Evolutionary conservation across 441 rosid species (phyloP).

Genomic region (Kokia cookei): DNA sequence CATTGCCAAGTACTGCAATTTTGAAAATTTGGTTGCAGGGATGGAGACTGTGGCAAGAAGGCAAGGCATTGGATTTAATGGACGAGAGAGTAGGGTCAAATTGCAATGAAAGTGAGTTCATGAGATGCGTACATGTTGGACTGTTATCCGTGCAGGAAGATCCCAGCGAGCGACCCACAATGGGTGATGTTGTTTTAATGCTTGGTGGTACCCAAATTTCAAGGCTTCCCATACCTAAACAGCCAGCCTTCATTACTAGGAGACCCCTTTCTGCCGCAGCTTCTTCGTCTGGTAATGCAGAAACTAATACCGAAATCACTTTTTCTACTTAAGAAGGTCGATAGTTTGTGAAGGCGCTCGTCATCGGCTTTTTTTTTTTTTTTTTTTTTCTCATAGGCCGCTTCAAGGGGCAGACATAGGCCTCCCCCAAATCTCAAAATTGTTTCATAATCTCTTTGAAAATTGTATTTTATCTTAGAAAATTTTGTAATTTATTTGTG

Average conservation of each 20-base stretch:
- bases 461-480: no score
- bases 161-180: constrained; percentile 48
- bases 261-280: constrained; percentile 11
- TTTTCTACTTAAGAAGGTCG: constrained; percentile 2
- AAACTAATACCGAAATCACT: background rate
- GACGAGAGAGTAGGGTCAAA: constrained; percentile 19
- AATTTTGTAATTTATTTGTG: no score
- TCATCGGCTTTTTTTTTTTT: background rate
- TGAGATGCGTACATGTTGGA: constrained; percentile 49
- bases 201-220: constrained; percentile 35
- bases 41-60: constrained; percentile 66
- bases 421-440: no score
- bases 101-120: constrained; percentile 18
- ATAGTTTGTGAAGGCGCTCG: background rate
- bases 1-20: background rate
- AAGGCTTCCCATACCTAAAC: constrained; percentile 15
- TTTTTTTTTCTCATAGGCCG: no score
- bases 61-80: constrained; percentile 21
- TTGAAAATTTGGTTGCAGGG: constrained; percentile 27
- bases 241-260: constrained; percentile 5
- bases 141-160: constrained; percentile 55
- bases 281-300: constrained; percentile 16
- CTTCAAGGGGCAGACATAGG: no score
- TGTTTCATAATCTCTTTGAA: no score
- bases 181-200: constrained; percentile 37